phyloP scores from a whole-genome alignment of 306 rosid genomes.

The Rosa lucieae region DNA sequence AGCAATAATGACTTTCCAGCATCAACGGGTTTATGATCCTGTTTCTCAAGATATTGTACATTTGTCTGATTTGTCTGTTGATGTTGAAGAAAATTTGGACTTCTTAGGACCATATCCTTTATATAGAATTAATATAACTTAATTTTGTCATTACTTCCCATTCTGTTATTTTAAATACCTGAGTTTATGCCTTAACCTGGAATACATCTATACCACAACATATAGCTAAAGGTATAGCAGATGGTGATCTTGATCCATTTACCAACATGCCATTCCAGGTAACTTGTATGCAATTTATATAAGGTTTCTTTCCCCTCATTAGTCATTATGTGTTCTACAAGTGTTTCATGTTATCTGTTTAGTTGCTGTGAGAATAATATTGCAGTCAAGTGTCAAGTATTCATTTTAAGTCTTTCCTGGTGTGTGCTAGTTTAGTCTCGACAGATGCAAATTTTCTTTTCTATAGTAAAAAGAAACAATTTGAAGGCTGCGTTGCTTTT shows the following conservation, averaged over 20 bases:
- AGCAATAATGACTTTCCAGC: slow-evolving; percentile 78
- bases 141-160: slow-evolving; percentile 10
- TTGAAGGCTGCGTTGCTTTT: background rate
- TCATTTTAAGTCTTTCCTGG: background rate
- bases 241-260: slow-evolving; percentile 87
- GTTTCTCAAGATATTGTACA: slow-evolving; percentile 62
- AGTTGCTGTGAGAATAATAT: background rate
- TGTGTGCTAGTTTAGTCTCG: background rate
- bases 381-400: background rate
- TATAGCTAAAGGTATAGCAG: slow-evolving; percentile 84
- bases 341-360: background rate
- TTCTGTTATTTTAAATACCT: slow-evolving; percentile 24
- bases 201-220: slow-evolving; percentile 61
- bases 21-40: slow-evolving; percentile 85
- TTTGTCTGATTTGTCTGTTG: slow-evolving; percentile 49
- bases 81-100: slow-evolving; percentile 59
- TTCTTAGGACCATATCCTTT: slow-evolving; percentile 98
- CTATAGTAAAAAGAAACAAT: background rate
- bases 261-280: slow-evolving; percentile 81
- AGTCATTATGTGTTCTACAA: slow-evolving; percentile 14
- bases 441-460: background rate
- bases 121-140: slow-evolving; percentile 6
- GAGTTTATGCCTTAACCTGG: slow-evolving; percentile 53
- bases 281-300: slow-evolving; percentile 19
- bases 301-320: background rate